Conservation (phyloP, 108 stramenopile genomes). For the Schizochytrium sp. region DNA sequence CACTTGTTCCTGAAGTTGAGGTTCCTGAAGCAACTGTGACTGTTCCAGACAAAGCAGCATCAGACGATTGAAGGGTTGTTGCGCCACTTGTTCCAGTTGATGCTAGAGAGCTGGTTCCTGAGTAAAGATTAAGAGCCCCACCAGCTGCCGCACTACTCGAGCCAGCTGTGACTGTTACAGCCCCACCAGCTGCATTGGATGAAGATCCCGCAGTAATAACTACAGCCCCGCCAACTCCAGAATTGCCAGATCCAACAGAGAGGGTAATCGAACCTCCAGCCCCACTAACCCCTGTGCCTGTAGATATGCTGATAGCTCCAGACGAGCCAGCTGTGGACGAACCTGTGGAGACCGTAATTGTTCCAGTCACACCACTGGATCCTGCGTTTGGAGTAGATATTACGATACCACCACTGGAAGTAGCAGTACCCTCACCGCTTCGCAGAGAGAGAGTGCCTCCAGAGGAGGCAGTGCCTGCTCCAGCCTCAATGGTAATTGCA, state of each 20-base stretch:
- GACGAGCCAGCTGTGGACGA: neutral
- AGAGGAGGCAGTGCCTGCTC: neutral
- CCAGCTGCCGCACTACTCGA: conserved; percentile 3
- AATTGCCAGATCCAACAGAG: neutral
- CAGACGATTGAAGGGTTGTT: too few species aligned
- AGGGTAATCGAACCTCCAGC: neutral
- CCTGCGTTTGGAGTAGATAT: neutral
- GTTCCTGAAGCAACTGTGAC: conserved; percentile 44
- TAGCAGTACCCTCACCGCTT: conserved; percentile 8
- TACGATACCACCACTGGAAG: neutral
- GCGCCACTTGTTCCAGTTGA: too few species aligned
- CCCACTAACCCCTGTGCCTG: conserved; percentile 46
- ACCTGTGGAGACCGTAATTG: conserved; percentile 13
- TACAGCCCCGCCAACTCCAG: conserved; percentile 44
- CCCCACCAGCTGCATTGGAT: neutral
- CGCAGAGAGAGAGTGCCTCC: neutral
- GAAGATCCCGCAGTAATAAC: conserved; percentile 43
- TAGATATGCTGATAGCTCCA: conserved; percentile 59
- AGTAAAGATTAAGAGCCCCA: neutral
- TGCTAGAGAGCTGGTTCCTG: too few species aligned
- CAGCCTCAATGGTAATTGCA: neutral
- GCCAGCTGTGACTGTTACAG: neutral
- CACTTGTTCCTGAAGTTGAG: neutral
- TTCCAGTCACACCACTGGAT: neutral
- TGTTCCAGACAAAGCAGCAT: too few species aligned